A percentile compares a stretch with the other conserved stretches of the same genome.
phyloP scores from a whole-genome alignment of 192 early-diverging fungal genomes.

The Rhizoclosmatium sp. region DNA sequence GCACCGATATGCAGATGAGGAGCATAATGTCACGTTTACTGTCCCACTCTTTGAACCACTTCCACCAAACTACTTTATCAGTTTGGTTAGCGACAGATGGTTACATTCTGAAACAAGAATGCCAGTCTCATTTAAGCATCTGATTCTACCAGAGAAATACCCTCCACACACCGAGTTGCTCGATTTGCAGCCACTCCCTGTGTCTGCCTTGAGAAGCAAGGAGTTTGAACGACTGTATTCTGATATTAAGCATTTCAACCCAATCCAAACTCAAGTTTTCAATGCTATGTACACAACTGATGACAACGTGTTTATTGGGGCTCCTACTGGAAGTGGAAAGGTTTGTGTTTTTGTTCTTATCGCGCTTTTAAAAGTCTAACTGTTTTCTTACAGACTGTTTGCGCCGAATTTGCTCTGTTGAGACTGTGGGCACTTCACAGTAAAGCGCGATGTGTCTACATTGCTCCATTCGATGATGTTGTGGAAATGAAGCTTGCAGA shows the following conservation, averaged over 20 bases:
- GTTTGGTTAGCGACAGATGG: conserved; percentile 95
- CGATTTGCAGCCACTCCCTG: conserved; percentile 90
- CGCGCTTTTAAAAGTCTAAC: conserved; percentile 8
- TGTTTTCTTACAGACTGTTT: conserved; percentile 68
- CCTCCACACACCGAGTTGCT: conserved; percentile 93
- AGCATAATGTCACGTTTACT: conserved; percentile 89
- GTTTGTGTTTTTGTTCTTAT: conserved; percentile 23
- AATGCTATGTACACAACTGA: conserved; percentile 86
- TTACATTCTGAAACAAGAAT: conserved; percentile 88
- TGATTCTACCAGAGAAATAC: conserved; percentile 92
- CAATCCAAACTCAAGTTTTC: conserved; percentile 96
- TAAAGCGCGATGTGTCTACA: conserved; percentile 81
- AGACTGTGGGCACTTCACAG: conserved; percentile 78
- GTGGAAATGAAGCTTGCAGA: conserved; percentile 77
- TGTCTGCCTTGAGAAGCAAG: conserved; percentile 77
- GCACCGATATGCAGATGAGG: conserved; percentile 80
- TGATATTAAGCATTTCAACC: conserved; percentile 80
- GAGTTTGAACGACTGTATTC: conserved; percentile 77
- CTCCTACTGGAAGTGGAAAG: conserved; percentile 94
- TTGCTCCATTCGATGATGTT: conserved; percentile 89
- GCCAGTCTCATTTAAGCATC: conserved; percentile 91
- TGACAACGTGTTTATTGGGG: conserved; percentile 91
- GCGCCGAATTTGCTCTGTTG: conserved; percentile 94
- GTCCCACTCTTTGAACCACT: conserved; percentile 91
- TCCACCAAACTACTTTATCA: conserved; percentile 96